A percentile compares a stretch with the other conserved stretches of the same genome.
phyloP scores from a whole-genome alignment of 2,329 filamentous ascomycete genomes.

The Xylaria sp. region DNA sequence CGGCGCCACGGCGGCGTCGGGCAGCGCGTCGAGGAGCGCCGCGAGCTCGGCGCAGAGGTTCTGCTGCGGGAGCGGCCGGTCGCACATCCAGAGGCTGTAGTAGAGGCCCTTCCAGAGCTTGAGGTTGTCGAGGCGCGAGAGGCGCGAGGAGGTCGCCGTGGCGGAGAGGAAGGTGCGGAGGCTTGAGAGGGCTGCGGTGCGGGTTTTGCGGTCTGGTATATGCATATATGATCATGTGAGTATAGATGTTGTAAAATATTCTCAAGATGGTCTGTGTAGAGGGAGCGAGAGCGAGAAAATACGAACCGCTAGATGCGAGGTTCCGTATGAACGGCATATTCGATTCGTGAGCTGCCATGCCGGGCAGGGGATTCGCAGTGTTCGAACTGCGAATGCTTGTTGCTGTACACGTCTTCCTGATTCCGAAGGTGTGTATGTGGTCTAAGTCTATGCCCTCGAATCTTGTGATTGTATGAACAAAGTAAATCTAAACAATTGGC shows the following conservation, averaged over 20 bases:
- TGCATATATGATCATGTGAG: neutral
- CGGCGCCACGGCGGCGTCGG: slow-evolving; percentile 54
- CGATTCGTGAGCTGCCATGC: slow-evolving; percentile 51
- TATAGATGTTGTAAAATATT: neutral
- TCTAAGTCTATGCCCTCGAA: neutral
- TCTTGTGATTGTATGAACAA: neutral
- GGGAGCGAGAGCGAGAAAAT: neutral
- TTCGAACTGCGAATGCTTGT: slow-evolving; percentile 1
- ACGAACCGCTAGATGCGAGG: slow-evolving; percentile 83
- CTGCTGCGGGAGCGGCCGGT: slow-evolving; percentile 89
- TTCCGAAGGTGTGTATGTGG: neutral
- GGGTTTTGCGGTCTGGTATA: slow-evolving; percentile 76
- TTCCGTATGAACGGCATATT: slow-evolving; percentile 82
- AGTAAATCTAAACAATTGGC: slow-evolving; percentile 3
- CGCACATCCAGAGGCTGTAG: slow-evolving; percentile 93
- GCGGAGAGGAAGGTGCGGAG: slow-evolving; percentile 81
- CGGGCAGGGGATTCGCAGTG: slow-evolving; percentile 12
- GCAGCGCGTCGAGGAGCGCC: slow-evolving; percentile 71
- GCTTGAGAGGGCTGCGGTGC: slow-evolving; percentile 80
- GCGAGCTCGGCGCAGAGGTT: slow-evolving; percentile 82
- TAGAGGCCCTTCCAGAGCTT: slow-evolving; percentile 97
- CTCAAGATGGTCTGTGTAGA: neutral
- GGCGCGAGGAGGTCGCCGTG: slow-evolving; percentile 60
- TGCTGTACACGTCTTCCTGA: neutral
- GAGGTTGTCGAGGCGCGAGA: slow-evolving; percentile 77